phyloP scores from a whole-genome alignment of 1,284 basidiomycete genomes.

The Sporisorium exsertum region DNA sequence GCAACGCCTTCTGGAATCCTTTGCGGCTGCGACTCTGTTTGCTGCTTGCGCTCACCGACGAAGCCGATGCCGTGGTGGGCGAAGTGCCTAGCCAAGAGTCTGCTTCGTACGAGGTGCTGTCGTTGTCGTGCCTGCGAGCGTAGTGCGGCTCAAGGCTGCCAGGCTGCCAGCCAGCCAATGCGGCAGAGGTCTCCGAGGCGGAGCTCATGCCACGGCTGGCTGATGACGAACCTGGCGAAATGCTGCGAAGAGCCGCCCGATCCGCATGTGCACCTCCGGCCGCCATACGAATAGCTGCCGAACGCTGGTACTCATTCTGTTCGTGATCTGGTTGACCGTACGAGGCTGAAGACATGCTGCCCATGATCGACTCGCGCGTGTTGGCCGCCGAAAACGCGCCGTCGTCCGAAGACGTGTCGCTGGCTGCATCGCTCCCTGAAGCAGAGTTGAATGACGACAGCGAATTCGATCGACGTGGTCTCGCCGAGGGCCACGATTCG shows the following conservation, averaged over 20 bases:
- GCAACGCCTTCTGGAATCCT: conserved; percentile 34
- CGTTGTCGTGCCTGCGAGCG: conserved; percentile 1
- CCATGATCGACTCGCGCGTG: conserved; percentile 29
- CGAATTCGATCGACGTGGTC: conserved; percentile 22
- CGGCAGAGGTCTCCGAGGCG: conserved; percentile 12
- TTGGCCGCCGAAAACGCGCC: conserved; percentile 17
- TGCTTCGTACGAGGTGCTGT: conserved; percentile 22
- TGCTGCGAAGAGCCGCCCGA: conserved; percentile 9
- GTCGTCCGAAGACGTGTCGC: conserved; percentile 28
- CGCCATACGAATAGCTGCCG: conserved; percentile 20
- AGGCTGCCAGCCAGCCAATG: conserved; percentile 21
- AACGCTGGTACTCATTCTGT: neutral
- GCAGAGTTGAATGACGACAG: conserved; percentile 27
- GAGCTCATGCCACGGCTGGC: conserved; percentile 31
- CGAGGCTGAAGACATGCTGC: conserved; percentile 15
- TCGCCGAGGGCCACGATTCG: conserved; percentile 49
- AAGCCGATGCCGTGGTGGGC: conserved; percentile 36
- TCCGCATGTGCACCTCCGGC: neutral
- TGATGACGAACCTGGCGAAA: conserved; percentile 23
- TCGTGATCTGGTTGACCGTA: conserved; percentile 8
- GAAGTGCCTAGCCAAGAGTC: conserved; percentile 39
- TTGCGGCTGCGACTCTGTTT: conserved; percentile 37
- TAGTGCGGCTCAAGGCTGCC: conserved; percentile 19
- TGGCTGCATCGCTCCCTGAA: conserved; percentile 28
- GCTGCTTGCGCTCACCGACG: conserved; percentile 34